Percentiles rank a stretch among this genome's conserved stretches.
Evolutionary conservation across 129 eudicot genomes (phyloP).

Genomic region (Helianthus tuberosus): DNA sequence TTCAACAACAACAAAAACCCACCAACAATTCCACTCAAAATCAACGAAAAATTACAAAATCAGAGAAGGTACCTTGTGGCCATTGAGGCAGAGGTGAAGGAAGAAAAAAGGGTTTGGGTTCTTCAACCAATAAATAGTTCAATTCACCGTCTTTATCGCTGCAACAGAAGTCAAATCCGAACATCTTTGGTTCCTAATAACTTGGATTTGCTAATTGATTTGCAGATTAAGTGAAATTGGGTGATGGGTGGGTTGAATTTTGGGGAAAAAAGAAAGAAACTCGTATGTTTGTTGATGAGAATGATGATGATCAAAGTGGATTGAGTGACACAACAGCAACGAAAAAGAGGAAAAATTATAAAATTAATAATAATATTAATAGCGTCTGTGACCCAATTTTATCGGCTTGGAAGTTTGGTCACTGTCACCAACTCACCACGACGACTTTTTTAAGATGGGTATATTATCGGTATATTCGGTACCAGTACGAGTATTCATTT

Average conservation of each 20-base stretch:
- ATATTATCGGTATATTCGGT: no score
- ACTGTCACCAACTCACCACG: no score
- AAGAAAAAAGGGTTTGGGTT: slow-evolving; percentile 53
- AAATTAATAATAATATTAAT: no score
- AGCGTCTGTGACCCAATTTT: no score
- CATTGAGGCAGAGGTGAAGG: slow-evolving; percentile 86
- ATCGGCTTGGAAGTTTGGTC: no score
- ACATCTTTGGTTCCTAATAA: slow-evolving; percentile 36
- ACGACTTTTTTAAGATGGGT: no score
- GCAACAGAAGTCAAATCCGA: slow-evolving; percentile 59
- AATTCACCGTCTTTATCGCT: slow-evolving; percentile 42
- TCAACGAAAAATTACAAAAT: neutral
- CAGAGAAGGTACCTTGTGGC: slow-evolving; percentile 70
- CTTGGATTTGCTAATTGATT: slow-evolving; percentile 14
- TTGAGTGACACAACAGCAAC: slow-evolving; percentile 37
- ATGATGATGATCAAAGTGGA: slow-evolving; percentile 4
- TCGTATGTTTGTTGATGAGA: neutral
- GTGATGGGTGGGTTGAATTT: no score
- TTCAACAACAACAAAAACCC: neutral
- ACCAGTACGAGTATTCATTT: no score
- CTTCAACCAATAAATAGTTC: slow-evolving; percentile 12
- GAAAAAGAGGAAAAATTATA: neutral
- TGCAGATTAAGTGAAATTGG: neutral
- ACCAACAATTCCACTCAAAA: slow-evolving; percentile 13
- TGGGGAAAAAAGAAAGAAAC: neutral